A percentile compares a stretch with the other conserved stretches of the same genome.
These are phyloP conservation scores for Scalesia atractyloides DNA, from an alignment of 129 eudicot species.

Conservation along the genomic window DNA sequence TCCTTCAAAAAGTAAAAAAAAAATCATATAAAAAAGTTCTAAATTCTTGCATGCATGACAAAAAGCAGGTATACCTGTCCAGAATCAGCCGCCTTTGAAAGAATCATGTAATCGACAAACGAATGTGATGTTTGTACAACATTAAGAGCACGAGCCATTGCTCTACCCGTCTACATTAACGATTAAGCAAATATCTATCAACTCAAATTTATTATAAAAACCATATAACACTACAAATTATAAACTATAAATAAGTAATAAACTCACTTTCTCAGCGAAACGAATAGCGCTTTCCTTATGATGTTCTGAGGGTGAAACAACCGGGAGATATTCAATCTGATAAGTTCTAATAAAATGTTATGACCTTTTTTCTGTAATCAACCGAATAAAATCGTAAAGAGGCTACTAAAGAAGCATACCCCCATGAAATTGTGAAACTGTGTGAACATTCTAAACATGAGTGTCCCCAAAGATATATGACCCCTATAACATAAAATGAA, in stretches of 20 bases:
- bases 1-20: constrained; percentile 46
- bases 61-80: constrained; percentile 59
- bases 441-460: constrained; percentile 97
- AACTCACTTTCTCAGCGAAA: constrained; percentile 80
- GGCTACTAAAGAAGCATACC: constrained; percentile 47
- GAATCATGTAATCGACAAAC: constrained; percentile 75
- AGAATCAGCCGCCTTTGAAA: constrained; percentile 66
- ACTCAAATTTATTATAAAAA: constrained; percentile 9
- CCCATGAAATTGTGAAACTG: constrained; percentile 99
- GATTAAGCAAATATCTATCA: background rate
- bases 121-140: constrained; percentile 86
- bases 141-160: constrained; percentile 75
- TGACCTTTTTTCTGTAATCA: background rate
- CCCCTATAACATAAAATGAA: constrained; percentile 55
- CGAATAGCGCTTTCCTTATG: constrained; percentile 66
- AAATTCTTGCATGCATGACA: constrained; percentile 6
- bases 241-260: background rate
- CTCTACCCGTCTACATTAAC: constrained; percentile 65
- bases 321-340: constrained; percentile 96
- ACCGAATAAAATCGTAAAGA: constrained; percentile 6
- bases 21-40: background rate
- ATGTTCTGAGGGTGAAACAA: constrained; percentile 59
- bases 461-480: constrained; percentile 60
- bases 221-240: background rate
- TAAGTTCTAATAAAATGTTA: constrained; percentile 19